phyloP scores from a whole-genome alignment of 345 rosid genomes.

The Euphorbia pulcherrima region DNA sequence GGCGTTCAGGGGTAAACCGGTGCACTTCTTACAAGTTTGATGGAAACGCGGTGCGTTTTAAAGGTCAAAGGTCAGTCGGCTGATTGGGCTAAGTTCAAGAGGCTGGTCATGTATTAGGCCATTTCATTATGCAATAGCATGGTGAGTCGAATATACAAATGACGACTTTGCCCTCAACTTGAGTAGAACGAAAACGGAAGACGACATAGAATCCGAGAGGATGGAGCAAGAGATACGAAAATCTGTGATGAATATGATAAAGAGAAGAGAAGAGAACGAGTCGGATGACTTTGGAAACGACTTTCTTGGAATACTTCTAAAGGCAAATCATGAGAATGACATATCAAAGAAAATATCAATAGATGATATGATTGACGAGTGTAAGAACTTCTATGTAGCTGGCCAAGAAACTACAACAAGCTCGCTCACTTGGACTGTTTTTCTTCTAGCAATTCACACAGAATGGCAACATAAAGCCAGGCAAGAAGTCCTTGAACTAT shows the following conservation, averaged over 20 bases:
- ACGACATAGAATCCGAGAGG: slow-evolving; percentile 21
- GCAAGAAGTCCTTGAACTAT: slow-evolving; percentile 23
- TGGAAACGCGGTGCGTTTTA: too few species aligned
- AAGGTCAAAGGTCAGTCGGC: too few species aligned
- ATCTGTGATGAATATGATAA: slow-evolving; percentile 18
- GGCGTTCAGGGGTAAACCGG: too few species aligned
- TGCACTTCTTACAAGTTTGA: too few species aligned
- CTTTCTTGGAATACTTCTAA: slow-evolving; percentile 29
- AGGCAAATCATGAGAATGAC: slow-evolving; percentile 13
- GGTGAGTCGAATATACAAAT: too few species aligned
- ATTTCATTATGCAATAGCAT: too few species aligned
- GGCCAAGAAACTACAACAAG: slow-evolving; percentile 28
- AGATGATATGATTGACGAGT: slow-evolving; percentile 34
- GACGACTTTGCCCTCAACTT: too few species aligned
- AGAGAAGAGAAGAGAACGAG: slow-evolving; percentile 25
- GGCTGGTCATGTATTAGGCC: too few species aligned
- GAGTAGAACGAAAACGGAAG: slow-evolving; percentile 19
- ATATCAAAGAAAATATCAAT: slow-evolving; percentile 19
- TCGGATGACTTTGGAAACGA: slow-evolving; percentile 23
- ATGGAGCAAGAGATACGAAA: slow-evolving; percentile 6
- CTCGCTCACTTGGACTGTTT: slow-evolving; percentile 23
- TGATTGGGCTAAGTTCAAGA: too few species aligned
- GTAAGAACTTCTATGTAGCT: slow-evolving; percentile 39
- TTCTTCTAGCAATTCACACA: slow-evolving; percentile 28
- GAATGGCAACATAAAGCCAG: slow-evolving; percentile 50